A percentile compares a stretch with the other conserved stretches of the same genome.
Conservation (phyloP, 768 basidiomycete species). For the Albatrellus ellisii region DNA sequence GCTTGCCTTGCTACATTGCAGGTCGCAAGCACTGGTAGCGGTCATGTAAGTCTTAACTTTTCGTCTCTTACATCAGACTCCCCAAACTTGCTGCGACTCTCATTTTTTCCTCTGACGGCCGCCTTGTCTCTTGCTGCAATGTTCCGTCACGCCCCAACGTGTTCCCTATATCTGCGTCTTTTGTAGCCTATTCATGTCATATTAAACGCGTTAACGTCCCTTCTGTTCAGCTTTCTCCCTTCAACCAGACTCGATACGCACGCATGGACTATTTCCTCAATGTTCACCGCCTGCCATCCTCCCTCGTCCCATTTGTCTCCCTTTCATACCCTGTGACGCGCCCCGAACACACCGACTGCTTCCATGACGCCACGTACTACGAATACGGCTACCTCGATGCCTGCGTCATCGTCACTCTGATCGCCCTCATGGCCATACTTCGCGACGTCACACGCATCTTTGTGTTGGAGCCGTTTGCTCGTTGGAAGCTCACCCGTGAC, state of each 20-base stretch:
- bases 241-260: too few species aligned
- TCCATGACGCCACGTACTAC: conserved; percentile 59
- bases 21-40: too few species aligned
- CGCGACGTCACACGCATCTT: conserved; percentile 67
- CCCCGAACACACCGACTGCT: conserved; percentile 55
- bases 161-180: background rate
- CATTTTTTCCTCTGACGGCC: background rate
- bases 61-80: background rate
- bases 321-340: conserved; percentile 55
- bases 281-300: conserved; percentile 27
- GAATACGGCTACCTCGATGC: conserved; percentile 60
- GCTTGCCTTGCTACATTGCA: background rate
- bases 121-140: background rate
- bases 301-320: conserved; percentile 53
- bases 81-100: background rate
- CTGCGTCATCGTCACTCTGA: conserved; percentile 71
- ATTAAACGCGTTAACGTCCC: conserved; percentile 7
- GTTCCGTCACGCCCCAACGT: background rate
- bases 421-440: conserved; percentile 76
- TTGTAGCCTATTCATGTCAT: conserved; percentile 7
- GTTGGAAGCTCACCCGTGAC: conserved; percentile 55
- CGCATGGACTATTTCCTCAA: conserved; percentile 13
- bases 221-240: conserved; percentile 1
- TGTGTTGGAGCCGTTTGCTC: conserved; percentile 71
- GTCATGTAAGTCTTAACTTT: background rate